phyloP scores from a whole-genome alignment of 768 basidiomycete species.

The Hysterangium stoloniferum region DNA sequence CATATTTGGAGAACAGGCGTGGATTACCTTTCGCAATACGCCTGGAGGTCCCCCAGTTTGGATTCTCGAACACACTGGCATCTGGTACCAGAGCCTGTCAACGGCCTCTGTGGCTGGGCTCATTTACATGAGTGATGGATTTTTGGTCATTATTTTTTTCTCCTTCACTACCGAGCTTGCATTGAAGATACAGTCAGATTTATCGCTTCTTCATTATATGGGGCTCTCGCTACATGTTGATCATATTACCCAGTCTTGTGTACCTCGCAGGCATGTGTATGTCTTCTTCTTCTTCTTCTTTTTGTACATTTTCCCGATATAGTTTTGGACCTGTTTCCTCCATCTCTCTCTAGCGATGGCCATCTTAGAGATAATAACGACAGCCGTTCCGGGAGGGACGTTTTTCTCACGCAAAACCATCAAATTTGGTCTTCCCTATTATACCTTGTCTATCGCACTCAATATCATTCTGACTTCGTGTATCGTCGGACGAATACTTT shows the following conservation, averaged over 20 bases:
- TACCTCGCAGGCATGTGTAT: constrained; percentile 20
- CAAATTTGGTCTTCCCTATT: constrained; percentile 35
- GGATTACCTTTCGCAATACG: constrained; percentile 25
- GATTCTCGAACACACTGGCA: constrained; percentile 19
- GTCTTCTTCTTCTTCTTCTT: too few relatives aligned
- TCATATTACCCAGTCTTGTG: constrained; percentile 18
- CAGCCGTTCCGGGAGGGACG: constrained; percentile 32
- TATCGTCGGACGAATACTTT: not conserved
- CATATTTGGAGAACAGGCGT: constrained; percentile 29
- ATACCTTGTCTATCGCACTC: constrained; percentile 16
- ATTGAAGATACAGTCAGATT: too few relatives aligned
- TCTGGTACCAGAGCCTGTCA: constrained; percentile 27
- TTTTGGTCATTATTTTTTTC: too few relatives aligned
- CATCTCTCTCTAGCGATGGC: constrained; percentile 26
- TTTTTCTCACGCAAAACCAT: constrained; percentile 32
- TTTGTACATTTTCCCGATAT: too few relatives aligned
- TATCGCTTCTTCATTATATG: constrained; percentile 33
- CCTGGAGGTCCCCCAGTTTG: constrained; percentile 32
- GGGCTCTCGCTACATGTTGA: constrained; percentile 13
- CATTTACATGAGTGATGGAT: constrained; percentile 30
- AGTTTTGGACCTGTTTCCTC: too few relatives aligned
- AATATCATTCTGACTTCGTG: not conserved
- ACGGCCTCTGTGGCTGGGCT: constrained; percentile 22
- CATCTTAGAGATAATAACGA: constrained; percentile 33
- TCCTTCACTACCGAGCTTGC: too few relatives aligned